Evolutionary conservation across 164 flowering plant species (phyloP).

Genomic region (Protea cynaroides): DNA sequence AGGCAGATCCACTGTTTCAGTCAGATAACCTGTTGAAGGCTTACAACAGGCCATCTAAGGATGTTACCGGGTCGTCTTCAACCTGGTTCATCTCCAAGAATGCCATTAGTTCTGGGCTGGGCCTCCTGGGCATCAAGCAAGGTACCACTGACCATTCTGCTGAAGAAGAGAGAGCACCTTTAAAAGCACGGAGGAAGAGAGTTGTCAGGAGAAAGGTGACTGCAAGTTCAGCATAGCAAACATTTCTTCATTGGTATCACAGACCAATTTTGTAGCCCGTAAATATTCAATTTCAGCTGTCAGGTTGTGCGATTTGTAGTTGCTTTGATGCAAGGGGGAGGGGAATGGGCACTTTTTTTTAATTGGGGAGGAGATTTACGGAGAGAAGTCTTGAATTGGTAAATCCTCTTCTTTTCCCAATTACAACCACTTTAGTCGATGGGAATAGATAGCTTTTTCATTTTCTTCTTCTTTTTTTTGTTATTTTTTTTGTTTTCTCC

Average conservation of each 20-base stretch:
- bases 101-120: constrained; percentile 72
- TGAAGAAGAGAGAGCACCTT: constrained; percentile 44
- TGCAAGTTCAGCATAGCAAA: constrained; percentile 24
- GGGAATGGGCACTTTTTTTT: too few species aligned
- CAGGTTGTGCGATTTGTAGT: too few species aligned
- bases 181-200: constrained; percentile 81
- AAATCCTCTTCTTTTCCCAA: too few species aligned
- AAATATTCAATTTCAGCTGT: not conserved
- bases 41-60: constrained; percentile 55
- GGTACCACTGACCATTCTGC: constrained; percentile 25
- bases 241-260: not conserved
- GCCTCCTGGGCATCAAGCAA: constrained; percentile 75
- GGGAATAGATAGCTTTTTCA: too few species aligned
- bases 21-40: constrained; percentile 65
- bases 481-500: too few species aligned
- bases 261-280: constrained; percentile 33
- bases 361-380: too few species aligned
- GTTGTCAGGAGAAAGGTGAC: constrained; percentile 66
- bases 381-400: too few species aligned
- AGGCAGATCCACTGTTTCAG: constrained; percentile 71
- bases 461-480: too few species aligned
- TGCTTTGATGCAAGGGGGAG: too few species aligned
- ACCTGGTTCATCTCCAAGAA: constrained; percentile 90
- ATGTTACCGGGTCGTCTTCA: constrained; percentile 36
- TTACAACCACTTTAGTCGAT: too few species aligned